Base-by-base conservation (phyloP, 2,329 filamentous ascomycete genomes). In the Rachicladosporium sp. region DNA sequence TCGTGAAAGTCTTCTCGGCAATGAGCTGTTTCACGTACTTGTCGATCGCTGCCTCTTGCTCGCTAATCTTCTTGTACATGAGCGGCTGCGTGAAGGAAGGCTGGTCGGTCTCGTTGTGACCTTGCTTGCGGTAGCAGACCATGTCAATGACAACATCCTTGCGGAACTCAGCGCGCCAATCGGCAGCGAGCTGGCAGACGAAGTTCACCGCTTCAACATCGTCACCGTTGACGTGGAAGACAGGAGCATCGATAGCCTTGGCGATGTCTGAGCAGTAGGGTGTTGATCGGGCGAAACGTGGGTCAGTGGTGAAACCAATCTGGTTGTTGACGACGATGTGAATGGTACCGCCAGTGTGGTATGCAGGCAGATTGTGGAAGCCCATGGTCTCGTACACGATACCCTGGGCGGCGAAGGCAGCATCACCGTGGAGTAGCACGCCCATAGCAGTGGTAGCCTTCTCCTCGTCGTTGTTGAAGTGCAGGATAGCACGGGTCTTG, bases 311-410 rank as follows among this genome's bases (percentile, higher is more conserved):
- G 73, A 98, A 98, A 64, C 91, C 91, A 62, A 98, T 98, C 73
- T 98, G 91, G 75, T 98, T 98, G 78, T 98, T 98, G 53, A 96
- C 89, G 43, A 98, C 80, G 50, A 98, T 73, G 67, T 98, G 91
- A 54, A 98, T 84, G 43, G 91, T 98, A 59, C 91, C 91, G 55
- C 91, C 91, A 39, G 91, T 96, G 36, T 93, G 94, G 70, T 95
- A 98, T 51, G 83, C 85, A 23, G 91, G 91, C 30, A 98, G 78
- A 38, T 86, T 82, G 68, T 94, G 83, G 78, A 98, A 95, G 47
- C 91, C 91, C 65, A 98, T 83, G 56, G 88, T 96, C 67, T 98
- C 91, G 66, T 98, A 98, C 47, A 98, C 91, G 46, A 98, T 75
- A 70, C 91, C 91, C 68, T 98, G 91, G 32, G 80, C 91, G 50